Percentiles rank a stretch among this genome's conserved stretches.
These are phyloP conservation scores for Kwoniella sp. DNA, from an alignment of 768 basidiomycete genomes.

Conservation along the genomic window DNA sequence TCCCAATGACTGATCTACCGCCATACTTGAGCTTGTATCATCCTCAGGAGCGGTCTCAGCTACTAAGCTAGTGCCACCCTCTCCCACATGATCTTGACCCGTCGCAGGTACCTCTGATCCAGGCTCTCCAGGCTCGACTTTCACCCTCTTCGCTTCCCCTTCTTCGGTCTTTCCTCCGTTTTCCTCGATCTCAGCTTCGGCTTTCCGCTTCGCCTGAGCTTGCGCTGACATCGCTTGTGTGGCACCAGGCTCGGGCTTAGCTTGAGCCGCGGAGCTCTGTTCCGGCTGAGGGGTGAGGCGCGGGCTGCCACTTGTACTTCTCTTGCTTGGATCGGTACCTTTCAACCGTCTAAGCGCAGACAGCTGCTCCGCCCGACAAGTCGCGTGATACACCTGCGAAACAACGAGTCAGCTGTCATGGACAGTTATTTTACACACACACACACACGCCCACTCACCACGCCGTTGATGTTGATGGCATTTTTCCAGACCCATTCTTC, in stretches of 20 bases:
- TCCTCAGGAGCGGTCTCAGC: no score
- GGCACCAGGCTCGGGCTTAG: neutral
- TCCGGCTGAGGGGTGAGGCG: conserved; percentile 27
- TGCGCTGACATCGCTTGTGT: conserved; percentile 11
- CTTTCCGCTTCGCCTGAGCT: conserved; percentile 15
- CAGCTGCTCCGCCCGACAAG: conserved; percentile 75
- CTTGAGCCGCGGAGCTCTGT: neutral
- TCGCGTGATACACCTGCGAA: conserved; percentile 84
- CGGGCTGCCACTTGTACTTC: conserved; percentile 28
- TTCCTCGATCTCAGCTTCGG: conserved; percentile 13
- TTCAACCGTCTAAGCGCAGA: conserved; percentile 33
- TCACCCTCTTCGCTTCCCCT: conserved; percentile 18
- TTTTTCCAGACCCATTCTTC: conserved; percentile 99
- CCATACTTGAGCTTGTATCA: no score
- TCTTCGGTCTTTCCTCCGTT: conserved; percentile 5
- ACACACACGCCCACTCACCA: no score
- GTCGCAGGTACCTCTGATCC: no score
- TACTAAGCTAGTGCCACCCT: neutral
- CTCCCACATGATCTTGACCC: no score
- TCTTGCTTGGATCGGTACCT: conserved; percentile 19
- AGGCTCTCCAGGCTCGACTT: conserved; percentile 16
- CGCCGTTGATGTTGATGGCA: conserved; percentile 78
- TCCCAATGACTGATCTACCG: no score
- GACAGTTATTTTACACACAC: no score
- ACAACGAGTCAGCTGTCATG: no score